Percentiles rank a stretch among this genome's conserved stretches.
phyloP scores from a whole-genome alignment of 2,329 filamentous ascomycete species.

The Knoxdaviesia capensis region DNA sequence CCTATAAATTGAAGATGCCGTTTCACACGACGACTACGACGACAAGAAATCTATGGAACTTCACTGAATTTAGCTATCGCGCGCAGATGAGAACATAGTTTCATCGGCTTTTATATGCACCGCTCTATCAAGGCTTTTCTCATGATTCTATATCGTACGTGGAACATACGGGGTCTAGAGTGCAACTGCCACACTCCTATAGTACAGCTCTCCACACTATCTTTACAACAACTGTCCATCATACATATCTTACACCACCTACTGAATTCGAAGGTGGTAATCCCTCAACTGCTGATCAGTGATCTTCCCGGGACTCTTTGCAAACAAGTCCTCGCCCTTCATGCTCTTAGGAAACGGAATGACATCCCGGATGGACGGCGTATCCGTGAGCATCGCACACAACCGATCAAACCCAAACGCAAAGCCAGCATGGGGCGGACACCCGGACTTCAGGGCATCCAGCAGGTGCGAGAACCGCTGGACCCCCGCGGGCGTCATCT shows the following conservation, averaged over 20 bases:
- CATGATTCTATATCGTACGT: too few species aligned
- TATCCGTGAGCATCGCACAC: constrained; percentile 58
- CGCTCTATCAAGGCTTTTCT: too few species aligned
- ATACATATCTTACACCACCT: background rate
- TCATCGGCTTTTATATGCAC: too few species aligned
- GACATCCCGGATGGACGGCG: constrained; percentile 67
- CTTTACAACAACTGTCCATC: background rate
- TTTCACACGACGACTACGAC: too few species aligned
- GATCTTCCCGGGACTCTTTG: constrained; percentile 54
- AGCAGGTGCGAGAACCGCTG: constrained; percentile 71
- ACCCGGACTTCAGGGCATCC: constrained; percentile 62
- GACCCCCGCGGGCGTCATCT: constrained; percentile 54
- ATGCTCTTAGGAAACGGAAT: constrained; percentile 95
- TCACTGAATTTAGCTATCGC: too few species aligned
- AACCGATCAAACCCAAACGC: constrained; percentile 83
- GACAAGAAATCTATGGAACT: too few species aligned
- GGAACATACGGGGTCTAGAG: too few species aligned
- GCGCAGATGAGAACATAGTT: too few species aligned
- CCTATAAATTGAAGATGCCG: too few species aligned
- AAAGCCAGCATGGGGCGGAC: constrained; percentile 86
- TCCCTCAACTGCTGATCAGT: constrained; percentile 32
- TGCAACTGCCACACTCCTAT: too few species aligned
- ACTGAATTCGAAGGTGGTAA: constrained; percentile 19
- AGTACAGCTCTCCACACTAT: background rate
- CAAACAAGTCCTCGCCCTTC: constrained; percentile 69